These are phyloP conservation scores for Carex parvula DNA, from an alignment of 176 grass and related monocot genomes.

Conservation along the genomic window DNA sequence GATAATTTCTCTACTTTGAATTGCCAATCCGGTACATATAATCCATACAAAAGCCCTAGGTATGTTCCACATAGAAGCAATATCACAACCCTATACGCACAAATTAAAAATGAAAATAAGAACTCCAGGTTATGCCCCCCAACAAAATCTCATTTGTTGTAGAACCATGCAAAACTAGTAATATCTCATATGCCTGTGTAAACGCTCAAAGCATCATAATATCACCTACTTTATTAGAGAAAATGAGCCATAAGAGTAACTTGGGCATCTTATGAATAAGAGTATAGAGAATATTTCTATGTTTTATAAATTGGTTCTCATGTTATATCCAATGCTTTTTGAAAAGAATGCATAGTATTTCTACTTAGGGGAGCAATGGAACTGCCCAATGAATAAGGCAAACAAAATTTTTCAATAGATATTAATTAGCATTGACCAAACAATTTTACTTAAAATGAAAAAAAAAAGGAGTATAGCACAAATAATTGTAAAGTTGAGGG, in stretches of 20 bases:
- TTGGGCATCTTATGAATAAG: background rate
- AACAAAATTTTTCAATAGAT: background rate
- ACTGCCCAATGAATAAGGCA: background rate
- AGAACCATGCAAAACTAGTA: background rate
- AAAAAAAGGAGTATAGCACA: background rate
- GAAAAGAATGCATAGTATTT: background rate
- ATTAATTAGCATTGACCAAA: background rate
- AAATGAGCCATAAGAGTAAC: background rate
- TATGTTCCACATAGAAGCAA: slow-evolving; percentile 53
- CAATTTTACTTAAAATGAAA: background rate
- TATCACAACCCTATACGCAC: slow-evolving; percentile 23
- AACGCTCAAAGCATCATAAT: background rate
- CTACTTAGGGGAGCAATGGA: background rate
- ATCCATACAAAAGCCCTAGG: slow-evolving; percentile 52
- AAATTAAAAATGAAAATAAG: background rate
- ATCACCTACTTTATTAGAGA: background rate
- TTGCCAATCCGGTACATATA: slow-evolving; percentile 70
- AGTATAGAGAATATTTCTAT: background rate
- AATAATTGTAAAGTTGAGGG: slow-evolving; percentile 3
- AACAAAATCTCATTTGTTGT: background rate
- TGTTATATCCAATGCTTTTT: background rate
- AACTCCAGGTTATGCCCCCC: background rate
- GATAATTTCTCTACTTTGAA: slow-evolving; percentile 21
- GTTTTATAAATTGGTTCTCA: background rate
- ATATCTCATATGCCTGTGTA: background rate